Conservation (phyloP, 495 filamentous ascomycete genomes). For the Penicillium flavigenum region DNA sequence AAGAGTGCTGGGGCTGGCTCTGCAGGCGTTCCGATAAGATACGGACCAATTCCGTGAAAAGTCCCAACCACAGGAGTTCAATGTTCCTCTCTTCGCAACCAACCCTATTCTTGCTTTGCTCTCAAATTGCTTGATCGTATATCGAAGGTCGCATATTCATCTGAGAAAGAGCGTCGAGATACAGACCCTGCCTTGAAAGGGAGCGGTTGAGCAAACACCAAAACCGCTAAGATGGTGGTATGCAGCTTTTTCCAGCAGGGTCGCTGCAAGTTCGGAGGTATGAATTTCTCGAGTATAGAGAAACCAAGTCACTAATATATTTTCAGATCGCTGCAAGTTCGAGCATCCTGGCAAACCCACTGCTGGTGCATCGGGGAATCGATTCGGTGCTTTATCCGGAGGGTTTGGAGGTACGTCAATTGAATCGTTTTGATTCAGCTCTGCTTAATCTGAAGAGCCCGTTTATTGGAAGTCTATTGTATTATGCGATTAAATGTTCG, state of each 20-base stretch:
- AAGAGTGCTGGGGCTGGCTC: neutral
- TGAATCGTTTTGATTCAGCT: slow-evolving; percentile 1
- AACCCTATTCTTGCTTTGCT: neutral
- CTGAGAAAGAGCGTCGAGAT: neutral
- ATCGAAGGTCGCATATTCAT: neutral
- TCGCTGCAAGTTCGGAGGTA: slow-evolving; percentile 68
- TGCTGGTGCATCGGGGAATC: slow-evolving; percentile 35
- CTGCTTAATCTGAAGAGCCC: neutral
- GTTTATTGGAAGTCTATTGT: neutral
- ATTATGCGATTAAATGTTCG: neutral
- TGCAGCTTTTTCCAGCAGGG: slow-evolving; percentile 75
- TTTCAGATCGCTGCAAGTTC: slow-evolving; percentile 51
- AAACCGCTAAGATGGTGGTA: slow-evolving; percentile 49
- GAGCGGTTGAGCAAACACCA: slow-evolving; percentile 5
- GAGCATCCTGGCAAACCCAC: slow-evolving; percentile 51
- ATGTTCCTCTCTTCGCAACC: neutral
- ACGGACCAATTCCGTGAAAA: slow-evolving; percentile 11
- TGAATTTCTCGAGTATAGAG: neutral
- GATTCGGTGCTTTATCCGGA: slow-evolving; percentile 43
- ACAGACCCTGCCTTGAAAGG: neutral
- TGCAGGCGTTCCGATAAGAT: slow-evolving; percentile 7
- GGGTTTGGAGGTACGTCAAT: slow-evolving; percentile 40
- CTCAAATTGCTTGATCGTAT: neutral
- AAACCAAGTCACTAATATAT: slow-evolving; percentile 15
- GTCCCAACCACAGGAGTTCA: slow-evolving; percentile 10